Evolutionary conservation across 495 filamentous ascomycete genomes (phyloP).

Genomic region (Hypoxylon fragiforme): DNA sequence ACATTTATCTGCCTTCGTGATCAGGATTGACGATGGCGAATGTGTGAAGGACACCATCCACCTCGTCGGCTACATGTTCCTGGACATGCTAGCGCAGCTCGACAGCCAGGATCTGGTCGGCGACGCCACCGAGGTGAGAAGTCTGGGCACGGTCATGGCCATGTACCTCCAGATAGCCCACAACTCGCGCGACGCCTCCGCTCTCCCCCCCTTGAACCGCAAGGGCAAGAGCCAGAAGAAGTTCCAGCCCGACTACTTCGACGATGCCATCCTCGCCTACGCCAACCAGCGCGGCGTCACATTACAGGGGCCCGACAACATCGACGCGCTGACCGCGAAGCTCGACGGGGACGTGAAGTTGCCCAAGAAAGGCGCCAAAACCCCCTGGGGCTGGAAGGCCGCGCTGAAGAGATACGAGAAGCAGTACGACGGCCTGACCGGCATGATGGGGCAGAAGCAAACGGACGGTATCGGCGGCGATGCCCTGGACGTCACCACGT

Average conservation of each 20-base stretch:
- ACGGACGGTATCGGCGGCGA: conserved; percentile 41
- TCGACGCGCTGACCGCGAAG: conserved; percentile 29
- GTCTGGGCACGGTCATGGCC: conserved; percentile 42
- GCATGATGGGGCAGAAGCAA: not conserved
- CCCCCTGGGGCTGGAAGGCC: conserved; percentile 32
- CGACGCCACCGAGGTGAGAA: conserved; percentile 35
- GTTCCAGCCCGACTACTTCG: conserved; percentile 25
- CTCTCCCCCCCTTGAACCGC: conserved; percentile 7
- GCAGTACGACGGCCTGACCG: not conserved
- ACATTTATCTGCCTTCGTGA: not conserved
- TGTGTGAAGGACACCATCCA: conserved; percentile 12
- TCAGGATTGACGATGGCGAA: conserved; percentile 38
- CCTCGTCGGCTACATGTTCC: conserved; percentile 42
- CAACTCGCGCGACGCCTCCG: not conserved
- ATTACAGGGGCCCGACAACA: conserved; percentile 33
- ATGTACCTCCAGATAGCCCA: conserved; percentile 31
- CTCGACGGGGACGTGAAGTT: conserved; percentile 25
- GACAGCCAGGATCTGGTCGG: conserved; percentile 33
- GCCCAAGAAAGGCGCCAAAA: conserved; percentile 27
- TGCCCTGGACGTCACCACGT: conserved; percentile 40
- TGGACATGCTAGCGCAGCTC: conserved; percentile 42
- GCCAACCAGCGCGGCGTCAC: conserved; percentile 34
- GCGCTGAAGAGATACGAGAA: conserved; percentile 20
- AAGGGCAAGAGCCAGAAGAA: conserved; percentile 3
- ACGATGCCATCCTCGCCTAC: conserved; percentile 35